phyloP scores from a whole-genome alignment of 805 yeast species.

The Kluyveromyces lactis region DNA sequence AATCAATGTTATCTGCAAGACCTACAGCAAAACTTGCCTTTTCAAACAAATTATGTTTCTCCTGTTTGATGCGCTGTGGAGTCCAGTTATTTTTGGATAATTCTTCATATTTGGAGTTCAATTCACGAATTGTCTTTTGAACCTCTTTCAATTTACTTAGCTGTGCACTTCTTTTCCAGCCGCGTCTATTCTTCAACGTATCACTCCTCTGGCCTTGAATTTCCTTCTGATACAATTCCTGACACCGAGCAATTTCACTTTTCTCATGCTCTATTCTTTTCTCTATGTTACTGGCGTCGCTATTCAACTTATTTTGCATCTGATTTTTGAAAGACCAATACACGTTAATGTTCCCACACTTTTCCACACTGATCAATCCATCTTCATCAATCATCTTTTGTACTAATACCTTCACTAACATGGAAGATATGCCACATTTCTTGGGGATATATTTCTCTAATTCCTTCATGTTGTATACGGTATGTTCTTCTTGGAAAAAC shows the following conservation, averaged over 20 bases:
- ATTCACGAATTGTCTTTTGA: conserved; percentile 4
- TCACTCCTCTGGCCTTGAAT: conserved; percentile 3
- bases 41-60: conserved; percentile 6
- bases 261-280: conserved; percentile 10
- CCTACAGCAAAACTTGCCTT: conserved; percentile 10
- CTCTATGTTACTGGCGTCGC: conserved; percentile 8
- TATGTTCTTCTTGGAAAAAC: conserved; percentile 34
- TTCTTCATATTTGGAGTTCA: conserved; percentile 6
- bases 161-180: conserved; percentile 9
- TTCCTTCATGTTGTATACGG: conserved; percentile 42
- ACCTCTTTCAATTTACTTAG: conserved; percentile 9
- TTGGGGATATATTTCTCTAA: conserved; percentile 40
- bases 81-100: conserved; percentile 20
- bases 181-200: conserved; percentile 6
- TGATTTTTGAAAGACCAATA: conserved; percentile 40
- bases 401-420: conserved; percentile 46
- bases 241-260: conserved; percentile 8
- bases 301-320: conserved; percentile 9
- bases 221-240: conserved; percentile 7
- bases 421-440: conserved; percentile 39
- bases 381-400: conserved; percentile 42
- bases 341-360: conserved; percentile 46
- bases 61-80: conserved; percentile 8
- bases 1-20: conserved; percentile 36
- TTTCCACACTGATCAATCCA: conserved; percentile 38